Evolutionary conservation across 208 protist species (phyloP), one percentile per base, ranked within the genome.

Genomic region (Naegleria lovaniensis): DNA sequence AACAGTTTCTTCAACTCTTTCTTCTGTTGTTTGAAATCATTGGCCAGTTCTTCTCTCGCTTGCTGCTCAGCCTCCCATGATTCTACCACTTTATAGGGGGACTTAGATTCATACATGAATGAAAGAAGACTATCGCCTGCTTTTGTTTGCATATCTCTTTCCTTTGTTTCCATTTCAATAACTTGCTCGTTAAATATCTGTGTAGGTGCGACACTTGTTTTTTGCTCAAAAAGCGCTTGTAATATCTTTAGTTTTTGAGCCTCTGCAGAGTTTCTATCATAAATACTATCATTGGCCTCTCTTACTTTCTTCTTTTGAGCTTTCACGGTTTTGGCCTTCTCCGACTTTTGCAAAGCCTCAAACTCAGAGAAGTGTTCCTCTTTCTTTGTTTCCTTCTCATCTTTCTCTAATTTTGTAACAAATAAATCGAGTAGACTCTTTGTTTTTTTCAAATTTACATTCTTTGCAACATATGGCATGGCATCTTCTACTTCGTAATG

Each of bases 401-500:
- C n/a, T 15, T n/a, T n/a, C 75, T n/a, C 33, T 15, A 83, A 13
- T 83, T 83, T 83, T 6, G 75, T 39, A n/a, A 40, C 33, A 39
- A 83, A 39, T n/a, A 83, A 40, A 40, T 39, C n/a, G 22, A 83
- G 9, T n/a, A 83, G 13, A 83, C 75, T n/a, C 13, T 36, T n/a
- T 38, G 75, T 83, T 36, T 39, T 83, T 39, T 83, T 83, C n/a
- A 40, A 83, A n/a, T 83, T 39, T n/a, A 83, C 75, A 83, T 83
- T 83, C 75, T 83, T 83, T 36, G 75, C 75, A 83, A 83, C 75
- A 4, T 36, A 40, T 36, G 75, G 75, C 75, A 83, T 40, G 7
- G 33, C 75, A 36, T n/a, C 75, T 13, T 83, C 75, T 15, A 83
- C 33, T n/a, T 83, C 75, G 11, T 83, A 83, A 13, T 83, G 75